Conservation (phyloP, 441 rosid species). For the Aquilaria agallochum region DNA sequence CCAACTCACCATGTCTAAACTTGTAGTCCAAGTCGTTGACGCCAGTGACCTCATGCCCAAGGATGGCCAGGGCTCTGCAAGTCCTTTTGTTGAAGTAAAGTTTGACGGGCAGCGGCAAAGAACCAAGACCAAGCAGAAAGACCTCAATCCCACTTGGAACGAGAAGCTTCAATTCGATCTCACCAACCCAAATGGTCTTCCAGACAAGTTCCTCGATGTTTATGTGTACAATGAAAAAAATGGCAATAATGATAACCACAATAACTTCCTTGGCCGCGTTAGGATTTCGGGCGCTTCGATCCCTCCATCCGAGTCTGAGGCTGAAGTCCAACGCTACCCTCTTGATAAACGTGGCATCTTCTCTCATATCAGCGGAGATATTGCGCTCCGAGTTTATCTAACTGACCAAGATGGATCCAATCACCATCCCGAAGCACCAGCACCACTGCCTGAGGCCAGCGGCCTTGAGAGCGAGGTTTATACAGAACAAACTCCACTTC, state of each 20-base stretch:
- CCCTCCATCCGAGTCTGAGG: constrained; percentile 55
- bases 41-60: constrained; percentile 52
- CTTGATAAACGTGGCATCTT: constrained; percentile 78
- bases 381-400: constrained; percentile 52
- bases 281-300: constrained; percentile 62
- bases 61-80: constrained; percentile 56
- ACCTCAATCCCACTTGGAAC: constrained; percentile 56
- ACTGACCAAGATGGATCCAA: constrained; percentile 21
- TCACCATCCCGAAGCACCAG: constrained; percentile 9
- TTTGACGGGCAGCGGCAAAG: constrained; percentile 42
- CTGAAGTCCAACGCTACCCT: constrained; percentile 61
- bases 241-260: constrained; percentile 37
- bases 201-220: constrained; percentile 37
- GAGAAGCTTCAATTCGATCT: constrained; percentile 41
- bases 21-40: constrained; percentile 50
- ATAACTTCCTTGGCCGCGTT: constrained; percentile 76
- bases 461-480: neutral
- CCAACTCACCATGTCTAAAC: constrained; percentile 35
- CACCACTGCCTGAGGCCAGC: neutral
- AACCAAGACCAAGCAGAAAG: constrained; percentile 43
- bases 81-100: constrained; percentile 44
- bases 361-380: constrained; percentile 67
- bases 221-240: constrained; percentile 49
- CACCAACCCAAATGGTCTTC: constrained; percentile 27
- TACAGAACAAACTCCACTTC: constrained; percentile 21